These are phyloP conservation scores for Pichia rugopelliculosa DNA, from an alignment of 805 yeast genomes.

Conservation along the genomic window DNA sequence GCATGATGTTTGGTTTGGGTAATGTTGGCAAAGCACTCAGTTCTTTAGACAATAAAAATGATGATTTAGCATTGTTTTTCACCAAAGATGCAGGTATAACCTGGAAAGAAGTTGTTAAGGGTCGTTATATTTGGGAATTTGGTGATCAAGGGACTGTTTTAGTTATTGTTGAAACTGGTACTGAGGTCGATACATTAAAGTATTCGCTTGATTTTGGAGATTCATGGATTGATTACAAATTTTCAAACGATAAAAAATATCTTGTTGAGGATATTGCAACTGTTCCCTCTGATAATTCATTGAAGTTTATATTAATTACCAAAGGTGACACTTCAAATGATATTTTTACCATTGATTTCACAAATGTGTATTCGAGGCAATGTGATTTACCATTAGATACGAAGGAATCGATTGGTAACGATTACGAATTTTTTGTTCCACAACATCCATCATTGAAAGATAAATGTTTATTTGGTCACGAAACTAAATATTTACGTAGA, in stretches of 20 bases:
- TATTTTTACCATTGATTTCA: slow-evolving; percentile 52
- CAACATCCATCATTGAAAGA: slow-evolving; percentile 43
- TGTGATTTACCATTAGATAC: slow-evolving; percentile 42
- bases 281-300: slow-evolving; percentile 84
- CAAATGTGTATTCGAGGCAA: slow-evolving; percentile 41
- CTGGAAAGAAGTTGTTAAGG: slow-evolving; percentile 75
- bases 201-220: slow-evolving; percentile 78
- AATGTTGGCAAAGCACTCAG: slow-evolving; percentile 66
- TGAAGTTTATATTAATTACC: slow-evolving; percentile 65
- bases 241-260: slow-evolving; percentile 44
- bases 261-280: slow-evolving; percentile 69
- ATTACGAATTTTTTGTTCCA: slow-evolving; percentile 61
- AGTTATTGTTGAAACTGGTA: slow-evolving; percentile 56
- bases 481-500: slow-evolving; percentile 51
- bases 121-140: slow-evolving; percentile 85
- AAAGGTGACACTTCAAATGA: slow-evolving; percentile 30
- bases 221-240: slow-evolving; percentile 62
- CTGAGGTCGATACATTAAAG: slow-evolving; percentile 47
- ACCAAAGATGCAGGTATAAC: slow-evolving; percentile 87
- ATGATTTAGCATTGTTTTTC: slow-evolving; percentile 55
- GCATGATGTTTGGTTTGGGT: slow-evolving; percentile 87
- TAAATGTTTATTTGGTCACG: slow-evolving; percentile 67
- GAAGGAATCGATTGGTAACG: slow-evolving; percentile 27
- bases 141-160: slow-evolving; percentile 92
- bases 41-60: slow-evolving; percentile 30